A percentile compares a stretch with the other conserved stretches of the same genome.
phyloP scores from a whole-genome alignment of 495 filamentous ascomycete genomes.

The Penicillium arizonense region DNA sequence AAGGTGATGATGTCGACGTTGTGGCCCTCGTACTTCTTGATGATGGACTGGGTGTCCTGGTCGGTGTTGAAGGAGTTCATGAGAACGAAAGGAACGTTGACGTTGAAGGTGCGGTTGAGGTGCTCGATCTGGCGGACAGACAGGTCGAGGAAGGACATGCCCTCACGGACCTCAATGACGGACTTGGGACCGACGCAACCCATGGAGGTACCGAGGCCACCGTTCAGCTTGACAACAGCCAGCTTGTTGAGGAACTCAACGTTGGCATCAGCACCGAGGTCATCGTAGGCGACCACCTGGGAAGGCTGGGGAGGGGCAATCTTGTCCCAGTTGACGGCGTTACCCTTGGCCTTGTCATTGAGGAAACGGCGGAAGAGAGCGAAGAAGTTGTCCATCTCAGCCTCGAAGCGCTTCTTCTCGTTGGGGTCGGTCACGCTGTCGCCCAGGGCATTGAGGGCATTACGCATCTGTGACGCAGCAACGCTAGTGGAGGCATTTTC shows the following conservation, averaged over 20 bases:
- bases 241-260: slow-evolving; percentile 96
- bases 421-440: slow-evolving; percentile 81
- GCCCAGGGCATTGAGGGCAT: slow-evolving; percentile 86
- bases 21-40: slow-evolving; percentile 99
- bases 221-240: slow-evolving; percentile 98
- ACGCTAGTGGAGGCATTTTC: slow-evolving; percentile 99
- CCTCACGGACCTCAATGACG: slow-evolving; percentile 98
- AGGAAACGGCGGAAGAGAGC: slow-evolving; percentile 96
- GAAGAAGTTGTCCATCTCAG: slow-evolving; percentile 99
- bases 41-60: slow-evolving; percentile 96
- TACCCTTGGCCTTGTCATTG: slow-evolving; percentile 98
- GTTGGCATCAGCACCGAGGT: slow-evolving; percentile 79
- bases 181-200: slow-evolving; percentile 99
- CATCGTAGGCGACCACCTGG: slow-evolving; percentile 92
- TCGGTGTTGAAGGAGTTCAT: slow-evolving; percentile 99
- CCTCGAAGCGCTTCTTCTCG: slow-evolving; percentile 92
- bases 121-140: slow-evolving; percentile 99
- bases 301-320: slow-evolving; percentile 87
- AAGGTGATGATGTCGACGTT: slow-evolving; percentile 99
- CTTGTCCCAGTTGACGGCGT: slow-evolving; percentile 89
- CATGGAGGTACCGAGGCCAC: slow-evolving; percentile 99
- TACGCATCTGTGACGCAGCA: slow-evolving; percentile 98
- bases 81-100: slow-evolving; percentile 97
- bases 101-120: slow-evolving; percentile 95
- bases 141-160: slow-evolving; percentile 99